Percentiles rank a stretch among this genome's conserved stretches.
These are phyloP conservation scores for Crucihimalaya himalaica DNA, from an alignment of 345 rosid genomes.

Conservation along the genomic window DNA sequence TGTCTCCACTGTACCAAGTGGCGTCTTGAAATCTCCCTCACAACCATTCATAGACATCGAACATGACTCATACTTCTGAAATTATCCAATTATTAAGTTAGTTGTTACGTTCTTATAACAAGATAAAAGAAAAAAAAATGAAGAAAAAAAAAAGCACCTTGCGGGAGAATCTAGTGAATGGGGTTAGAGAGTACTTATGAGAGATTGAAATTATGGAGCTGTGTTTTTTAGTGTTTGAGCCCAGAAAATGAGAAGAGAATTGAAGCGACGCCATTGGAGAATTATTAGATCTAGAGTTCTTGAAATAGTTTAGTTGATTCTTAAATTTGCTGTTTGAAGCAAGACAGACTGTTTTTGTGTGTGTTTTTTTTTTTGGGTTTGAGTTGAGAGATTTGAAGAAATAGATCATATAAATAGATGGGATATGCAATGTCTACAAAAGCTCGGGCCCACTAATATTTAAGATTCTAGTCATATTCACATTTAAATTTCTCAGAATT, in stretches of 20 bases:
- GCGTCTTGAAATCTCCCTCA: slow-evolving; percentile 48
- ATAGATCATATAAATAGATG: background rate
- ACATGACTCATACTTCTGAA: slow-evolving; percentile 34
- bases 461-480: background rate
- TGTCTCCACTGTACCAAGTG: slow-evolving; percentile 57
- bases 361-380: background rate
- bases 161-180: slow-evolving; percentile 33
- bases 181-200: background rate
- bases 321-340: background rate
- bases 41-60: slow-evolving; percentile 82
- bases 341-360: background rate
- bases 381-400: background rate
- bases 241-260: slow-evolving; percentile 29
- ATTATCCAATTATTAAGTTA: background rate
- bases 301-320: background rate
- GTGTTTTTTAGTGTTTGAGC: slow-evolving; percentile 25
- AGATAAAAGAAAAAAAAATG: background rate
- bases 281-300: background rate
- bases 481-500: slow-evolving; percentile 9
- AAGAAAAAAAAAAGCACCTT: slow-evolving; percentile 2
- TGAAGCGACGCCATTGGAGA: slow-evolving; percentile 36
- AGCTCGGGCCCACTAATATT: background rate
- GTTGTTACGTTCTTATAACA: background rate
- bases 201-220: slow-evolving; percentile 15
- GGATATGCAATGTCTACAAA: no score